Evolutionary conservation across 495 filamentous ascomycete species (phyloP).

Genomic region (Lasiosphaeria miniovina): DNA sequence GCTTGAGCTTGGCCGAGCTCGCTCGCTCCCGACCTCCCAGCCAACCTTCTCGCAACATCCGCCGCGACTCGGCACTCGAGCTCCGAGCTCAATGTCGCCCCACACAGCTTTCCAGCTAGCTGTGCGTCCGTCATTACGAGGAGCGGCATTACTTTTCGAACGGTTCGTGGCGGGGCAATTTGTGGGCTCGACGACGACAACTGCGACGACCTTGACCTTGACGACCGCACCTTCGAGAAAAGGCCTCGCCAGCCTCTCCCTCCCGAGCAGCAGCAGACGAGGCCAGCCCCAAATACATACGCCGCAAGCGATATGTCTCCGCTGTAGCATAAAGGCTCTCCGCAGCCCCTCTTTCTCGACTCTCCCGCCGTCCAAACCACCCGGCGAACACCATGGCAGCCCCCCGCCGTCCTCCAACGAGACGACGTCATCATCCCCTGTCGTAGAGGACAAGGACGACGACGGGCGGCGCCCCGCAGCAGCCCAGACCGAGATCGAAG

Average conservation of each 20-base stretch:
- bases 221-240: background rate
- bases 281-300: background rate
- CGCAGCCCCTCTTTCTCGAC: slow-evolving; percentile 15
- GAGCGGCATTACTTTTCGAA: slow-evolving; percentile 16
- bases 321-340: slow-evolving; percentile 10
- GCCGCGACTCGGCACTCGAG: slow-evolving; percentile 10
- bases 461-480: background rate
- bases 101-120: slow-evolving; percentile 28
- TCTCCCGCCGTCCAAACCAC: slow-evolving; percentile 17
- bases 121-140: slow-evolving; percentile 25
- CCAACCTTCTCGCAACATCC: background rate
- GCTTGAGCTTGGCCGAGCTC: too few species aligned
- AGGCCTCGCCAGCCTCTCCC: background rate
- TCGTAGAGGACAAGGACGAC: background rate
- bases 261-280: background rate
- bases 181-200: too few species aligned
- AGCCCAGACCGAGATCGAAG: background rate
- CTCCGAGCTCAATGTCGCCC: slow-evolving; percentile 29
- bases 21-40: too few species aligned
- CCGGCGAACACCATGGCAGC: slow-evolving; percentile 3
- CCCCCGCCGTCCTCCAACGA: background rate
- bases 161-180: slow-evolving; percentile 11
- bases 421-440: slow-evolving; percentile 2
- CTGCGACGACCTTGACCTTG: too few species aligned
- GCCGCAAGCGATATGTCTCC: slow-evolving; percentile 12